Evolutionary conservation across 2,329 filamentous ascomycete species (phyloP).

Genomic region (Phoma herbarum): DNA sequence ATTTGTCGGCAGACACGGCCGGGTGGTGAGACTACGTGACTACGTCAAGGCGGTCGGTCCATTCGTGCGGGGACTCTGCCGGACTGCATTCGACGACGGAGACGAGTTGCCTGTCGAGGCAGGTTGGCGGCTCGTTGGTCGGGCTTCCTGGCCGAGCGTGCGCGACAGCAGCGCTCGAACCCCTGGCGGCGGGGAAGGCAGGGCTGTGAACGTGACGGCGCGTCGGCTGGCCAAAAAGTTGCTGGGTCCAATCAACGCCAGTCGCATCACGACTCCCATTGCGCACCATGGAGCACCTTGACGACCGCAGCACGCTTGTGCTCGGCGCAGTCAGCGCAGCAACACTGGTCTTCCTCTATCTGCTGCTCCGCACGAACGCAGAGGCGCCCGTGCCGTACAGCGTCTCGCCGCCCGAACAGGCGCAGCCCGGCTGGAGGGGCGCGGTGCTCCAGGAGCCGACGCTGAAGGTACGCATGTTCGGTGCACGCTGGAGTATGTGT

Average conservation of each 20-base stretch:
- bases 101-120: background rate
- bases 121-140: background rate
- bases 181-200: background rate
- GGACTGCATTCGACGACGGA: background rate
- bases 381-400: conserved; percentile 65
- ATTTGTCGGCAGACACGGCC: background rate
- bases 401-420: conserved; percentile 69
- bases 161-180: background rate
- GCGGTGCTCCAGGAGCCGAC: conserved; percentile 67
- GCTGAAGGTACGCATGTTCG: conserved; percentile 61
- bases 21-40: background rate
- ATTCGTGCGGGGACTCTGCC: background rate
- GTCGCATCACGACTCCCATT: conserved; percentile 10
- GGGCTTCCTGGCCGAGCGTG: conserved; percentile 1
- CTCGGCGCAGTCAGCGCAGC: conserved; percentile 31
- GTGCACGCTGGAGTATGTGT: too few relatives aligned
- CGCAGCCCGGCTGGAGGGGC: conserved; percentile 62
- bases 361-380: conserved; percentile 38
- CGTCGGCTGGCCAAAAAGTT: conserved; percentile 19
- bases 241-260: background rate
- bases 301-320: conserved; percentile 36
- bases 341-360: conserved; percentile 36
- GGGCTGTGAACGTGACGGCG: conserved; percentile 25
- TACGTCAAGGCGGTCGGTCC: background rate
- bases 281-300: conserved; percentile 39